Conservation (phyloP, 2,329 filamentous ascomycete genomes). For the Beauveria sp. region DNA sequence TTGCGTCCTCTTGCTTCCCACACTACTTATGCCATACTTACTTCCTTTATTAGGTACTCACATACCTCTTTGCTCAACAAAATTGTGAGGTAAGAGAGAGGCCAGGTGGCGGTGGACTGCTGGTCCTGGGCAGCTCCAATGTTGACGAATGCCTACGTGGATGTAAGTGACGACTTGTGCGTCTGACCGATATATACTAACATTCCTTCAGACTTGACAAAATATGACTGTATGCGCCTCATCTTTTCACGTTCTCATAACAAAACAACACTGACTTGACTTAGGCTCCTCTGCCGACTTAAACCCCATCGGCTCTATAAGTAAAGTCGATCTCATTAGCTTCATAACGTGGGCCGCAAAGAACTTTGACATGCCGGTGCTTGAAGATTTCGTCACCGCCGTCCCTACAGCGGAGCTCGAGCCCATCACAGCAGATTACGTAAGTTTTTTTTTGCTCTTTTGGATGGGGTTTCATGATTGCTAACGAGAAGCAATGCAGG, state of each 20-base stretch:
- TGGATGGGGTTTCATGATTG: not conserved
- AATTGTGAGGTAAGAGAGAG: constrained; percentile 17
- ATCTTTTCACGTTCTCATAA: not conserved
- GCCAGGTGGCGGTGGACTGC: constrained; percentile 19
- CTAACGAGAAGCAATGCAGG: constrained; percentile 5
- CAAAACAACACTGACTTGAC: not conserved
- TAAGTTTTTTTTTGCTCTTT: not conserved
- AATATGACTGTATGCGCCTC: constrained; percentile 19
- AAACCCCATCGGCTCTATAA: constrained; percentile 19
- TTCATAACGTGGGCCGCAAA: constrained; percentile 54
- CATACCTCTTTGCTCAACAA: constrained; percentile 49
- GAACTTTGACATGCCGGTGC: constrained; percentile 53
- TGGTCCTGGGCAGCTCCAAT: constrained; percentile 23
- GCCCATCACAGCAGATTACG: constrained; percentile 30
- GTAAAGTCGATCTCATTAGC: constrained; percentile 56
- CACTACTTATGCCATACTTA: not conserved
- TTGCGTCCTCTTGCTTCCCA: not conserved
- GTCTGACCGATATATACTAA: not conserved
- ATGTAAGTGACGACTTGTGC: not conserved
- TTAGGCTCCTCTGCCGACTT: constrained; percentile 34
- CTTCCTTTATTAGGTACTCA: constrained; percentile 30
- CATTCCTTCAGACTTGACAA: constrained; percentile 23
- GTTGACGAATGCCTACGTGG: constrained; percentile 19
- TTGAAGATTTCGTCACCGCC: constrained; percentile 55
- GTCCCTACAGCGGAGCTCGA: constrained; percentile 47